Percentiles rank a stretch among this genome's conserved stretches.
Evolutionary conservation across 2,329 filamentous ascomycete genomes (phyloP).

Genomic region (Penicillium sp.): DNA sequence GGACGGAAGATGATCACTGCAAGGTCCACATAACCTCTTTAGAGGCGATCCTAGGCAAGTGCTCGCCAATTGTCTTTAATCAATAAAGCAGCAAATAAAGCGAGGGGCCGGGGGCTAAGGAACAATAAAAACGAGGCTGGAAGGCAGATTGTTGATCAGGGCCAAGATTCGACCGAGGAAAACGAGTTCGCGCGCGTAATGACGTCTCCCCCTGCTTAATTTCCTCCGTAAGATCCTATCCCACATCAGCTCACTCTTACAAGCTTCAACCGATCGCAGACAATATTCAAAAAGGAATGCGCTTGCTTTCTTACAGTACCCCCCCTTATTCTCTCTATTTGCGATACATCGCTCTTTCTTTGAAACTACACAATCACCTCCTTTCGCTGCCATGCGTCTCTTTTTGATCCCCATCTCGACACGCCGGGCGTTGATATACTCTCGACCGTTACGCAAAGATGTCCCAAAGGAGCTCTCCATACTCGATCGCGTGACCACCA

Average conservation of each 20-base stretch:
- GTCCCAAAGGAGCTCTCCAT: conserved; percentile 56
- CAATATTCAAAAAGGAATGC: not conserved
- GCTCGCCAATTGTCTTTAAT: not conserved
- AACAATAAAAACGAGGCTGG: conserved; percentile 5
- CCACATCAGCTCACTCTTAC: not conserved
- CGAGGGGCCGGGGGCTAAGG: not conserved
- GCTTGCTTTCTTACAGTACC: not conserved
- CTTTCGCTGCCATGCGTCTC: conserved; percentile 69
- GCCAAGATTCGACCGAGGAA: not conserved
- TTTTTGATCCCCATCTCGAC: conserved; percentile 93
- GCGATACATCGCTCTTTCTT: not conserved
- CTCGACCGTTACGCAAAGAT: conserved; percentile 68
- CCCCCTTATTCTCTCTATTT: not conserved
- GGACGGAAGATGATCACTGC: conserved; percentile 16
- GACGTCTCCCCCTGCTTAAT: conserved; percentile 23
- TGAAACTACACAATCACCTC: not conserved
- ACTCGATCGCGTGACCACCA: conserved; percentile 68
- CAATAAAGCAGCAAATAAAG: not conserved
- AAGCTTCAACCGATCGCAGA: not conserved
- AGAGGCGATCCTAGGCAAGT: not conserved
- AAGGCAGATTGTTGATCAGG: conserved; percentile 1
- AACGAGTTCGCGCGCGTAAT: conserved; percentile 19
- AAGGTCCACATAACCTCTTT: conserved; percentile 25
- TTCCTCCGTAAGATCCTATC: conserved; percentile 4
- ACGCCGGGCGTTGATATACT: conserved; percentile 86